A percentile compares a stretch with the other conserved stretches of the same genome.
These are phyloP conservation scores for Cydonia oblonga DNA, from an alignment of 331 rosid genomes.

Conservation along the genomic window DNA sequence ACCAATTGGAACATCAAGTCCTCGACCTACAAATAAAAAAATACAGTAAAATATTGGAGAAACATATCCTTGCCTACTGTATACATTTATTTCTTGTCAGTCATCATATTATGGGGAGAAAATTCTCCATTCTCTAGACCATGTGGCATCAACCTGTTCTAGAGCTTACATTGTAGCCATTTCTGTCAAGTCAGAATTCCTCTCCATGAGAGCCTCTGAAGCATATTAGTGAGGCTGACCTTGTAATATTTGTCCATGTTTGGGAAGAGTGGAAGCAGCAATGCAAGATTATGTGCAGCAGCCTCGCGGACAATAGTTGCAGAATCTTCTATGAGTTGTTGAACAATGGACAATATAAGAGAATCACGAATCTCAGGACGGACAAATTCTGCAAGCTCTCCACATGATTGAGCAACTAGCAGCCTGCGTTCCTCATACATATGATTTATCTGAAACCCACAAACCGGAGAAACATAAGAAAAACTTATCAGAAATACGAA, in stretches of 20 bases:
- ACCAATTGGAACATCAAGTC: slow-evolving; percentile 90
- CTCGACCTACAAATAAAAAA: slow-evolving; percentile 66
- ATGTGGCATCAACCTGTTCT: slow-evolving; percentile 72
- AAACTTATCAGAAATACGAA: slow-evolving; percentile 11
- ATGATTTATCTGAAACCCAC: slow-evolving; percentile 67
- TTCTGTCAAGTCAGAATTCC: slow-evolving; percentile 98
- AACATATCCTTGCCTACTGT: slow-evolving; percentile 6
- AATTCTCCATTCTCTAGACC: slow-evolving; percentile 84
- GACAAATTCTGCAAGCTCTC: slow-evolving; percentile 90
- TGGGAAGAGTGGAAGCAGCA: slow-evolving; percentile 94
- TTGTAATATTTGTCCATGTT: slow-evolving; percentile 95
- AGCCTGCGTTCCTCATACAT: slow-evolving; percentile 95
- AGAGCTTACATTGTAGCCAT: slow-evolving; percentile 97
- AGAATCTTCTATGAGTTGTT: slow-evolving; percentile 87
- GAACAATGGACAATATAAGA: slow-evolving; percentile 85
- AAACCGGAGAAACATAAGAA: slow-evolving; percentile 16
- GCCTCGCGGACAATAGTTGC: slow-evolving; percentile 95
- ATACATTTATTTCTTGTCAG: slow-evolving; percentile 19
- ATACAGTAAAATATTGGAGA: slow-evolving; percentile 22
- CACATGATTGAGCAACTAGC: slow-evolving; percentile 98
- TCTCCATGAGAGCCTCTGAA: slow-evolving; percentile 99
- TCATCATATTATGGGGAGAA: slow-evolving; percentile 36
- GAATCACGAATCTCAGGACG: slow-evolving; percentile 97
- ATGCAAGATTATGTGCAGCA: slow-evolving; percentile 85
- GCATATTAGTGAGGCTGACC: slow-evolving; percentile 99